phyloP scores from a whole-genome alignment of 1,139 yeast genomes.

The Hyphopichia burtonii region DNA sequence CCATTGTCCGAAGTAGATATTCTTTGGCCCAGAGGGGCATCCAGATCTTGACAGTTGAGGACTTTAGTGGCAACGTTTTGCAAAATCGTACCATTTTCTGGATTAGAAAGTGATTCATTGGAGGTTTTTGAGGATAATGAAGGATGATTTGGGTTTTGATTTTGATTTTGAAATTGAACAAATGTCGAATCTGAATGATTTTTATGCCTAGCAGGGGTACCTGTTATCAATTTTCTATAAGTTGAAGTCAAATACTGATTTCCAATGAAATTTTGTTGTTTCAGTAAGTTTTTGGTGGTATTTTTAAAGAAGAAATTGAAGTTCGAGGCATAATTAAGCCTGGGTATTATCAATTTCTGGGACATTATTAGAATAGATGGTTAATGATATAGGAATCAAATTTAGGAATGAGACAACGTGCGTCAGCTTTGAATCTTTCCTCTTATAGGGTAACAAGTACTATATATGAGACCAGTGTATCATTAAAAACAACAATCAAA shows the following conservation, averaged over 20 bases:
- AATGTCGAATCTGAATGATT: not conserved
- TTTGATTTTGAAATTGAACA: constrained; percentile 1
- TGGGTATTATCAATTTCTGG: constrained; percentile 22
- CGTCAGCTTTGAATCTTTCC: not conserved
- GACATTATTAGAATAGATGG: constrained; percentile 15
- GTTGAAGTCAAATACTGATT: constrained; percentile 26
- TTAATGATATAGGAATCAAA: not conserved
- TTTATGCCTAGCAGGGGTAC: not conserved
- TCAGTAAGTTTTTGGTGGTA: constrained; percentile 27
- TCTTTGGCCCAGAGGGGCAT: constrained; percentile 25
- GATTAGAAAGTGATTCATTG: no score
- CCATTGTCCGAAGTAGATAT: constrained; percentile 1
- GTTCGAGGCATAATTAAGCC: constrained; percentile 28
- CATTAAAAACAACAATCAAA: not conserved
- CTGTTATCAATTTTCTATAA: constrained; percentile 5
- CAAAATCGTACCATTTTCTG: constrained; percentile 12
- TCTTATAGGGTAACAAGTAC: not conserved
- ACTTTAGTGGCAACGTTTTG: constrained; percentile 36
- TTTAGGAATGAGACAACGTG: not conserved
- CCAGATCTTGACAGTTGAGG: constrained; percentile 40
- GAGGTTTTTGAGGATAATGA: not conserved
- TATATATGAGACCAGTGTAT: not conserved
- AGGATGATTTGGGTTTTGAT: not conserved
- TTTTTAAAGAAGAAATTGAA: constrained; percentile 44
- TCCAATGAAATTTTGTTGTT: constrained; percentile 35